phyloP scores from a whole-genome alignment of 164 flowering plant species.

The Berberis thunbergii region DNA sequence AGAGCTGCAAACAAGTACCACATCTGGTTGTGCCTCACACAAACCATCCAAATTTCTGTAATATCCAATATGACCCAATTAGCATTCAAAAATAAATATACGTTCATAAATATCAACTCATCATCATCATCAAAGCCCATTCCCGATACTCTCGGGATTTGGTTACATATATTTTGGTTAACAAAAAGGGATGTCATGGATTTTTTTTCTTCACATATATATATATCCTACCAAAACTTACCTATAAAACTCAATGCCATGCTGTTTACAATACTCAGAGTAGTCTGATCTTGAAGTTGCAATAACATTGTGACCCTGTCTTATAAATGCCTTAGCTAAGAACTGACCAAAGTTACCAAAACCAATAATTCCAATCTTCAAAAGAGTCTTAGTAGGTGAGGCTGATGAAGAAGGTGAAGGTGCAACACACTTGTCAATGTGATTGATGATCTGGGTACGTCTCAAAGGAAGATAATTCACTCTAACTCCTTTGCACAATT shows the following conservation, averaged over 20 bases:
- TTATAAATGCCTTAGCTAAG: constrained; percentile 17
- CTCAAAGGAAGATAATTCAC: not conserved
- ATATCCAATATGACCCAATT: not conserved
- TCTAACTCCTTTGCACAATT: too few relatives aligned
- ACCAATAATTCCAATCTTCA: constrained; percentile 19
- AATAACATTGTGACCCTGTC: constrained; percentile 23
- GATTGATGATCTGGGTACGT: not conserved
- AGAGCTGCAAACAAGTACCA: constrained; percentile 21
- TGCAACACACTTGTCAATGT: not conserved
- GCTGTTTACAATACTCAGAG: not conserved
- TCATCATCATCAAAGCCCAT: too few relatives aligned
- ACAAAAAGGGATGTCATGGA: too few relatives aligned
- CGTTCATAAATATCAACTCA: too few relatives aligned
- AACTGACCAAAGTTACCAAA: constrained; percentile 10
- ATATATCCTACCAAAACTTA: not conserved
- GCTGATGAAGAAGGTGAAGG: not conserved
- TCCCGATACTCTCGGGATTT: too few relatives aligned
- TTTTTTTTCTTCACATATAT: too few relatives aligned
- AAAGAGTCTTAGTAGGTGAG: not conserved
- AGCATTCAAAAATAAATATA: too few relatives aligned
- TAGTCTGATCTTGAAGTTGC: not conserved
- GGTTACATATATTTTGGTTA: too few relatives aligned
- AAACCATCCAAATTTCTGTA: constrained; percentile 18
- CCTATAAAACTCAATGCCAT: constrained; percentile 17
- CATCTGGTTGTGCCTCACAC: constrained; percentile 28